A percentile compares a stretch with the other conserved stretches of the same genome.
Conservation (phyloP, 176 grass and related monocot genomes). For the Coix lacrymajobi region DNA sequence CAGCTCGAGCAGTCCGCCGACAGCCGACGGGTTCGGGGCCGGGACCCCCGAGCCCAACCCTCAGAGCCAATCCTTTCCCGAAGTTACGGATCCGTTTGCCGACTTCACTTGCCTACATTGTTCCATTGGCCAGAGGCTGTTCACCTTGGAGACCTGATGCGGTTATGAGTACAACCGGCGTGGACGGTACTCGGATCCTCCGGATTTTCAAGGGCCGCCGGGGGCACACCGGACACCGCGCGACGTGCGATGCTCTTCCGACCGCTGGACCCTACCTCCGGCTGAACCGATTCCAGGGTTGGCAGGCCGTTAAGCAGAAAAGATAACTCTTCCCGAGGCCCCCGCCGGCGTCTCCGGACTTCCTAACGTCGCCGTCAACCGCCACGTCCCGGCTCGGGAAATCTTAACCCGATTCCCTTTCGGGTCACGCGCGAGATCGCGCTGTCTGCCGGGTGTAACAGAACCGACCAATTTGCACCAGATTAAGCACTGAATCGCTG, state of each 20-base stretch:
- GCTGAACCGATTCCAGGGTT: slow-evolving; percentile 67
- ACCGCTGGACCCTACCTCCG: slow-evolving; percentile 71
- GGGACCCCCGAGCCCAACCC: no score
- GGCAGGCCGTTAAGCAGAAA: slow-evolving; percentile 73
- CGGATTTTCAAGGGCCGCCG: slow-evolving; percentile 30
- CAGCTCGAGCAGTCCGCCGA: no score
- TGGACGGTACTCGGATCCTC: no score
- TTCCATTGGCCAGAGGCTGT: slow-evolving; percentile 54
- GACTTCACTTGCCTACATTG: slow-evolving; percentile 85
- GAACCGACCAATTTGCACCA: no score
- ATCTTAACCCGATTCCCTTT: slow-evolving; percentile 41
- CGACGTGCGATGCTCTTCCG: slow-evolving; percentile 69
- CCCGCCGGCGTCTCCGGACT: slow-evolving; percentile 42
- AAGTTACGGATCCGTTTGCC: no score
- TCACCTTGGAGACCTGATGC: slow-evolving; percentile 83
- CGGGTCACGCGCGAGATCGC: neutral
- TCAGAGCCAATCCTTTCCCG: no score
- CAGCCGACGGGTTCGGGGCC: no score
- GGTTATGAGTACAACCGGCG: slow-evolving; percentile 70
- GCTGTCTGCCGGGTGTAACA: no score
- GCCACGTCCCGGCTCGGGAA: slow-evolving; percentile 30
- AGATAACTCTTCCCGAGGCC: slow-evolving; percentile 80
- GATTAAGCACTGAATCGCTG: no score
- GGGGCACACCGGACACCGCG: slow-evolving; percentile 59
- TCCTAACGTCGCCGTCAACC: slow-evolving; percentile 30